A percentile compares a stretch with the other conserved stretches of the same genome.
These are phyloP conservation scores for Suhomyces chickasaworum DNA, from an alignment of 1,139 yeast genomes.

Conservation along the genomic window DNA sequence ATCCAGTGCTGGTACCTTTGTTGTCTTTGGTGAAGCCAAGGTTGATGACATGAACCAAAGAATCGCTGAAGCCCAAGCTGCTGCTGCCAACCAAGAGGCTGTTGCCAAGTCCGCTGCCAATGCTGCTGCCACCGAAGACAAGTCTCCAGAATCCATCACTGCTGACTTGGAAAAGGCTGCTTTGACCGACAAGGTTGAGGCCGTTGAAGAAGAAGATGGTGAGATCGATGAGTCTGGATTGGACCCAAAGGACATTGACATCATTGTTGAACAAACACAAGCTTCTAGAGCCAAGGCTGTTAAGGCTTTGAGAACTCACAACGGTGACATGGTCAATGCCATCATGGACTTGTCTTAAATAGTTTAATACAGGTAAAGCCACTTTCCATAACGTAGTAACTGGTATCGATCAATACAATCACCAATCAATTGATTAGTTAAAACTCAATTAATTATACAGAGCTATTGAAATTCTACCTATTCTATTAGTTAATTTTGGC, in stretches of 20 bases:
- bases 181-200: conserved; percentile 42
- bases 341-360: conserved; percentile 78
- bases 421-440: too few species aligned
- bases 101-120: conserved; percentile 56
- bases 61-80: conserved; percentile 62
- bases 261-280: conserved; percentile 87
- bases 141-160: conserved; percentile 78
- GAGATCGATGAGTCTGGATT: conserved; percentile 80
- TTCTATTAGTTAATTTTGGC: too few species aligned
- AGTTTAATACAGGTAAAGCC: too few species aligned
- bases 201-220: conserved; percentile 62
- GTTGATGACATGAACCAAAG: conserved; percentile 88
- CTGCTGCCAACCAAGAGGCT: conserved; percentile 55
- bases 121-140: conserved; percentile 37
- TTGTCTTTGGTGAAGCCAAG: conserved; percentile 98
- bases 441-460: too few species aligned
- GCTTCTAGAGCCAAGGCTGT: conserved; percentile 88
- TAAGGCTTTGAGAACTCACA: conserved; percentile 84
- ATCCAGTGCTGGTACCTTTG: conserved; percentile 91
- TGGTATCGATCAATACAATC: too few species aligned
- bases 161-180: conserved; percentile 89
- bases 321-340: conserved; percentile 94
- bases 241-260: conserved; percentile 74
- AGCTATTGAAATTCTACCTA: too few species aligned
- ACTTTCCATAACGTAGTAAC: too few species aligned